Evolutionary conservation across 306 rosid species (phyloP).

Genomic region (Canavalia ensiformis): DNA sequence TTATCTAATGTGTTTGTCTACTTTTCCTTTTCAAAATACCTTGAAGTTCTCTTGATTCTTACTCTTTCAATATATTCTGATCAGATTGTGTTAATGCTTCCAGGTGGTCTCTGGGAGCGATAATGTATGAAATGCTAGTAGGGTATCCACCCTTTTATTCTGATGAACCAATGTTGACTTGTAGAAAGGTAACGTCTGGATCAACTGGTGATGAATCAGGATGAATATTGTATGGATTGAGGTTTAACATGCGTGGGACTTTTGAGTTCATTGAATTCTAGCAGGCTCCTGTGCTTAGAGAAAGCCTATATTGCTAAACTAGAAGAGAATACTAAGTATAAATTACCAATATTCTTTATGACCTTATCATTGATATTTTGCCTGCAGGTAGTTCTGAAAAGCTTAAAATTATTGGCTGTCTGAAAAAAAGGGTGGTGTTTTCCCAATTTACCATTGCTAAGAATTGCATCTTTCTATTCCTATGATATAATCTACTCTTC

Average conservation of each 20-base stretch:
- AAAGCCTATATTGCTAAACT: conserved; percentile 37
- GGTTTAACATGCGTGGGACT: conserved; percentile 34
- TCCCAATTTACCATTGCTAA: conserved; percentile 4
- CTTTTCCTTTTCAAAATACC: conserved; percentile 35
- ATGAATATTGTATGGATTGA: conserved; percentile 20
- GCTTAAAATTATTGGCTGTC: conserved; percentile 32
- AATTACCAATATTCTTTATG: conserved; percentile 2
- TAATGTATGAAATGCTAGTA: conserved; percentile 99
- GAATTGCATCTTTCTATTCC: conserved; percentile 23
- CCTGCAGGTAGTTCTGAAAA: conserved; percentile 32
- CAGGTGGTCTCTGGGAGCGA: conserved; percentile 99
- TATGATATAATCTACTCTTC: neutral
- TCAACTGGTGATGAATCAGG: conserved; percentile 30
- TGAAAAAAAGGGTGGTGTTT: neutral
- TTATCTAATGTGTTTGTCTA: conserved; percentile 25
- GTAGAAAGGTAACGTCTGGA: conserved; percentile 84
- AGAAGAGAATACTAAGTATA: conserved; percentile 9
- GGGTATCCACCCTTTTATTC: conserved; percentile 99
- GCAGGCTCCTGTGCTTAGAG: conserved; percentile 17
- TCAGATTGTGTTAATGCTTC: conserved; percentile 51
- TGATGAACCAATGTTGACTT: conserved; percentile 97
- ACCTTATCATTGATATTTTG: conserved; percentile 8
- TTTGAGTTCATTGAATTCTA: conserved; percentile 21
- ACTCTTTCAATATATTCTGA: conserved; percentile 35
- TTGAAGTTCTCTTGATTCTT: conserved; percentile 8